Evolutionary conservation across 208 protist species (phyloP), one percentile per base, ranked within the genome.

Genomic region (Trypanosoma scelopori): DNA sequence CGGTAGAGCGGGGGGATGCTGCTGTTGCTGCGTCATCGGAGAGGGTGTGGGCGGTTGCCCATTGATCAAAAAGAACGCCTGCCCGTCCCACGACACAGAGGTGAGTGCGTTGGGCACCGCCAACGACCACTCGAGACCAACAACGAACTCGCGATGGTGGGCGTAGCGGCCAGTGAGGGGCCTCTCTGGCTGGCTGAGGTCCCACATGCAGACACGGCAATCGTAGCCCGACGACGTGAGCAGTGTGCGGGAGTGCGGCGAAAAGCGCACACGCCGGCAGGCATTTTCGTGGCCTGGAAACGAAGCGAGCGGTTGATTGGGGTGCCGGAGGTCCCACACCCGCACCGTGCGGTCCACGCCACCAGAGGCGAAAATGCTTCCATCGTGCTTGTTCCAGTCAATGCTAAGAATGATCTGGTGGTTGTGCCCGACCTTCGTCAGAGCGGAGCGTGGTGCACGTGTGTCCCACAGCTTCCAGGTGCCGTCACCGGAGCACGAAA

Each of bases 381-480:
- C 79, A 57, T 97, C 91, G 64, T 87, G 74, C 64, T 95, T 94
- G 78, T 94, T 95, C 73, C 89, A 97, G 71, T 97, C 91, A 55
- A 93, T 76, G 47, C 87, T 93, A 50, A 97, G 87, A 35, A 97
- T 78, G 48, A 95, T 92, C 60, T 93, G 81, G 66, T 92, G 79
- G 35, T 92, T 65, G 69, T 97, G 89, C 0, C 76, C 91, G 55
- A 85, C 71, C 71, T 94, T 85, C 30, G 87, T 85, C 52, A 97
- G 58, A 6, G 86, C 82, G 39, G 91, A 84, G 76, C 55, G 80
- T 74, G 64, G 71, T 20, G 56, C 62, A 49, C 91, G 88, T 11
- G 74, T 68, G 67, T 97, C 91, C 91, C 91, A 97, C 73, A 97
- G 74, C 84, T 94, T 97, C 87, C 87, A 97, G 47, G 79, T 85